A percentile compares a stretch with the other conserved stretches of the same genome.
Conservation (phyloP, 768 basidiomycete genomes). For the Lactarius pseudohatsudake region DNA sequence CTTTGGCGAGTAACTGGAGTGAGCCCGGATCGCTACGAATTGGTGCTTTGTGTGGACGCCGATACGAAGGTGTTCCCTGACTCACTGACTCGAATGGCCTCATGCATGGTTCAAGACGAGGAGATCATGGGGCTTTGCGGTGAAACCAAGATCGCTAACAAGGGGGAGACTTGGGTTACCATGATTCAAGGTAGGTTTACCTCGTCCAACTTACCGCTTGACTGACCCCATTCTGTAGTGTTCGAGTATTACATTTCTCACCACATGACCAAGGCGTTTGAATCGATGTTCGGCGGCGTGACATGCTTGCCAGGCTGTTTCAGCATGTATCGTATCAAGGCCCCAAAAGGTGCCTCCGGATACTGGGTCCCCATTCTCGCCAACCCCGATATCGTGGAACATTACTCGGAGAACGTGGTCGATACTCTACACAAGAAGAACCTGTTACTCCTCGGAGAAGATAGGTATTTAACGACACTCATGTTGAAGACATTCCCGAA, state of each 20-base stretch:
- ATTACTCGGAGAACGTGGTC: constrained; percentile 99
- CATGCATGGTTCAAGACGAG: constrained; percentile 94
- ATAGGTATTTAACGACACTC: constrained; percentile 97
- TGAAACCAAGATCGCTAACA: constrained; percentile 99
- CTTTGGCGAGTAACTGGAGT: constrained; percentile 95
- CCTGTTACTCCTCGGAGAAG: constrained; percentile 92
- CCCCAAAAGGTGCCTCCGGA: constrained; percentile 92
- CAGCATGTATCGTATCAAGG: constrained; percentile 99
- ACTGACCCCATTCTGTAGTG: constrained; percentile 48
- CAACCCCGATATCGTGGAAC: constrained; percentile 97
- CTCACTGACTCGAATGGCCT: constrained; percentile 92
- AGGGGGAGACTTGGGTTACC: constrained; percentile 96
- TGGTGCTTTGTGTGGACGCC: constrained; percentile 94
- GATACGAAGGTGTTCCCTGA: constrained; percentile 99
- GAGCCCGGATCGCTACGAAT: constrained; percentile 93
- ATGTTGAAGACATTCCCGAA: constrained; percentile 99
- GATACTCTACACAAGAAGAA: constrained; percentile 99
- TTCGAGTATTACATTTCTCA: constrained; percentile 99
- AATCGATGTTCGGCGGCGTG: constrained; percentile 99
- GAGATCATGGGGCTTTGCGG: constrained; percentile 99
- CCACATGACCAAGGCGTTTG: constrained; percentile 98
- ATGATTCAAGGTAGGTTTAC: constrained; percentile 90
- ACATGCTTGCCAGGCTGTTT: constrained; percentile 99
- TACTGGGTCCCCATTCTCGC: constrained; percentile 99
- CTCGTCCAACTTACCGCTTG: not conserved